Conservation (phyloP, 306 rosid species). For the Vigna nakashimae region DNA sequence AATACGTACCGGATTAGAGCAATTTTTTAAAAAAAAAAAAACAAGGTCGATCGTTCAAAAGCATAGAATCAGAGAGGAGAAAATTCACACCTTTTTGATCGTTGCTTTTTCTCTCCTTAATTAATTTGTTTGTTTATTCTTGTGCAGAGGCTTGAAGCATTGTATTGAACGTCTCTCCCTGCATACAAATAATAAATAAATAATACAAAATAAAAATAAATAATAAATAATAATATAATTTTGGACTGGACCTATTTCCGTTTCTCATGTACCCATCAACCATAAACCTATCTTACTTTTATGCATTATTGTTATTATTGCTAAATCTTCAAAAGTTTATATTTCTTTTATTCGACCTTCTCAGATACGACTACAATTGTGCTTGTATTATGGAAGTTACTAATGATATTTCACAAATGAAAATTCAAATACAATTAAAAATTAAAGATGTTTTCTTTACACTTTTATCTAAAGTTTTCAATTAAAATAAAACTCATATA, state of each 20-base stretch:
- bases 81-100: constrained; percentile 27
- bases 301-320: no score
- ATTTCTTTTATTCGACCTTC: not conserved
- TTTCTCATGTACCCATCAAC: not conserved
- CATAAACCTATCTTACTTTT: not conserved
- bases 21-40: constrained; percentile 51
- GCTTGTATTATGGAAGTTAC: not conserved
- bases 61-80: constrained; percentile 54
- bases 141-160: constrained; percentile 31
- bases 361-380: not conserved
- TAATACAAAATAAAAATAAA: not conserved
- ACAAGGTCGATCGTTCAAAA: constrained; percentile 55
- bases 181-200: not conserved
- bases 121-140: constrained; percentile 3
- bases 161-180: constrained; percentile 36
- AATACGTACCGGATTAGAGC: constrained; percentile 63
- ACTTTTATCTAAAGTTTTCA: no score
- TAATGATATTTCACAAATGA: not conserved
- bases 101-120: not conserved
- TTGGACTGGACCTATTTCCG: constrained; percentile 1
- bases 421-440: not conserved
- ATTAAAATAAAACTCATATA: no score
- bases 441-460: no score
- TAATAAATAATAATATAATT: constrained; percentile 3
- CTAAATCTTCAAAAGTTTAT: not conserved